Evolutionary conservation across 2,329 filamentous ascomycete genomes (phyloP).

Genomic region (Aspergillus caelatus): DNA sequence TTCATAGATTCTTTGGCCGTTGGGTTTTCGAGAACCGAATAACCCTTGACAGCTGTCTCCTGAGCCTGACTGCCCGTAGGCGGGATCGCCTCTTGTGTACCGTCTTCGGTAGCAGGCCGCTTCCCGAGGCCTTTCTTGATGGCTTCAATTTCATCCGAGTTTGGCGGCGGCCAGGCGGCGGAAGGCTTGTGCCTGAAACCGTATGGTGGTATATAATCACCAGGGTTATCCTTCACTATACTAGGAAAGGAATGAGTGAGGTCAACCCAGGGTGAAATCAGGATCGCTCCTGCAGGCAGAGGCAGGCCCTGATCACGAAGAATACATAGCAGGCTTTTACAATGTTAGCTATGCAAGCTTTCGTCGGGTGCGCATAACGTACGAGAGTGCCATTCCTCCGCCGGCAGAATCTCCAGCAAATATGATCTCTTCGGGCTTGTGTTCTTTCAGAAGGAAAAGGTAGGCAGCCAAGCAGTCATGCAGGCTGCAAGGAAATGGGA

Average conservation of each 20-base stretch:
- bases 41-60: slow-evolving; percentile 36
- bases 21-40: slow-evolving; percentile 27
- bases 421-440: slow-evolving; percentile 80
- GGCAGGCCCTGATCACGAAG: slow-evolving; percentile 82
- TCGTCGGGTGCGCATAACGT: slow-evolving; percentile 16
- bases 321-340: slow-evolving; percentile 68
- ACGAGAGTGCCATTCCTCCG: slow-evolving; percentile 80
- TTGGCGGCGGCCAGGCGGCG: slow-evolving; percentile 88
- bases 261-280: slow-evolving; percentile 96
- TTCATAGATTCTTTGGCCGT: slow-evolving; percentile 11
- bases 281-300: slow-evolving; percentile 82
- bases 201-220: slow-evolving; percentile 85
- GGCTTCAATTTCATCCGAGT: slow-evolving; percentile 68
- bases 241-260: slow-evolving; percentile 95
- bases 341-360: slow-evolving; percentile 21
- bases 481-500: slow-evolving; percentile 90
- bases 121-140: slow-evolving; percentile 54
- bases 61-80: slow-evolving; percentile 25
- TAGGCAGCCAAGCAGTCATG: slow-evolving; percentile 90
- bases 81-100: slow-evolving; percentile 23
- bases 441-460: slow-evolving; percentile 73
- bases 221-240: slow-evolving; percentile 68
- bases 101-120: slow-evolving; percentile 32
- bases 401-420: slow-evolving; percentile 92
- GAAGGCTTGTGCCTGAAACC: slow-evolving; percentile 93